A percentile compares a stretch with the other conserved stretches of the same genome.
These are phyloP conservation scores for Citrus australasica DNA, from an alignment of 345 rosid species.

Conservation along the genomic window DNA sequence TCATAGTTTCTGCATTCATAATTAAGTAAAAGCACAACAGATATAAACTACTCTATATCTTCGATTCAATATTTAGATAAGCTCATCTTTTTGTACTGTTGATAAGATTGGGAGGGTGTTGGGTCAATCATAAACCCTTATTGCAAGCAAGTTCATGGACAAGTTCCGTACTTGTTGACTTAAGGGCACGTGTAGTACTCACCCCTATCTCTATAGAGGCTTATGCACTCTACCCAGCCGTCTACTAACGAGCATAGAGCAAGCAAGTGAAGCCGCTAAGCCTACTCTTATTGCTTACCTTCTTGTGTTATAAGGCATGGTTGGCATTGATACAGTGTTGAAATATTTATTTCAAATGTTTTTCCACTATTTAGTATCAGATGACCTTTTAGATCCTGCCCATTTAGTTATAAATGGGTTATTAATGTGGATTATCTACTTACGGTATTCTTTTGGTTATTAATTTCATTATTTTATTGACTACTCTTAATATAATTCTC, in stretches of 20 bases:
- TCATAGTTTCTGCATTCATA: too few relatives aligned
- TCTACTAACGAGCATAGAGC: neutral
- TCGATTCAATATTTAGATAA: too few relatives aligned
- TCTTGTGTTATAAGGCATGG: neutral
- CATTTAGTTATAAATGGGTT: neutral
- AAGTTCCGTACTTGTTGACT: neutral
- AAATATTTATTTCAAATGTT: neutral
- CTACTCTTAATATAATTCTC: neutral
- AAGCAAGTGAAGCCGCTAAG: neutral
- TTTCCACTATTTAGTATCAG: neutral
- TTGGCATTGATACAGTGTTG: neutral
- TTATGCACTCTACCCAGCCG: conserved; percentile 8
- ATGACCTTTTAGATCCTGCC: neutral
- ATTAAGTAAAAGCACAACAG: too few relatives aligned
- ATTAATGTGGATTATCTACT: neutral
- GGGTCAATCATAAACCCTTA: too few relatives aligned
- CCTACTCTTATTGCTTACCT: neutral
- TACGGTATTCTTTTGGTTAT: neutral
- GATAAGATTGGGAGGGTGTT: too few relatives aligned
- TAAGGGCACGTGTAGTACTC: neutral
- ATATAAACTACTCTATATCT: too few relatives aligned
- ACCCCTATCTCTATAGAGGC: conserved; percentile 6
- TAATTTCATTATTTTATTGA: neutral
- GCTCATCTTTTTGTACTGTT: too few relatives aligned
- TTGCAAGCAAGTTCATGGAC: too few relatives aligned